These are phyloP conservation scores for Kwoniella bestiolae DNA, from an alignment of 768 basidiomycete genomes.

Conservation along the genomic window DNA sequence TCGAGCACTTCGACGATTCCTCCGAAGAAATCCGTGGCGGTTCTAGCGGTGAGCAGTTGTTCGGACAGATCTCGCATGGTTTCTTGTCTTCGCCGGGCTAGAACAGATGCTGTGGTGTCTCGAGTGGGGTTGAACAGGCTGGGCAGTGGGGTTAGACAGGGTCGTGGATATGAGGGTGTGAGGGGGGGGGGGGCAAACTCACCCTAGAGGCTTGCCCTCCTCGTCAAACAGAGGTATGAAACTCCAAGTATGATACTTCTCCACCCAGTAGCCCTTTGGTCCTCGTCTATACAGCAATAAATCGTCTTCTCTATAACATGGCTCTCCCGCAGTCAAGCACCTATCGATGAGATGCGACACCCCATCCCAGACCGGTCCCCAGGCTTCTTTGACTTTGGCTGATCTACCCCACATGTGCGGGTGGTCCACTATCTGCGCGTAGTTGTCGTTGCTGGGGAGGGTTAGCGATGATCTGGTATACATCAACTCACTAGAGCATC, in stretches of 20 bases:
- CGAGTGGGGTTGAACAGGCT: slow-evolving; percentile 30
- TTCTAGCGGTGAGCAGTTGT: slow-evolving; percentile 18
- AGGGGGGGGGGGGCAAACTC: not conserved
- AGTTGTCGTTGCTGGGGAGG: slow-evolving; percentile 26
- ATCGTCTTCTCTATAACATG: slow-evolving; percentile 27
- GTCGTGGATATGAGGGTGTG: not conserved
- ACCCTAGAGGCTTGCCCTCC: slow-evolving; percentile 18
- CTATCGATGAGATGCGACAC: slow-evolving; percentile 22
- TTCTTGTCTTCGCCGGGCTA: slow-evolving; percentile 30
- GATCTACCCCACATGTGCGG: slow-evolving; percentile 27
- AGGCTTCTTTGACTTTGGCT: slow-evolving; percentile 24
- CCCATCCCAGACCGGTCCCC: slow-evolving; percentile 34
- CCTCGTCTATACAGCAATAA: slow-evolving; percentile 29
- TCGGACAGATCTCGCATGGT: slow-evolving; percentile 29
- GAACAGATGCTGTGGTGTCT: slow-evolving; percentile 31
- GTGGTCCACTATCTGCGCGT: slow-evolving; percentile 30
- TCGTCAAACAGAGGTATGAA: slow-evolving; percentile 28
- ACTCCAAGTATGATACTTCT: slow-evolving; percentile 40
- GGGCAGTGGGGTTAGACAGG: not conserved
- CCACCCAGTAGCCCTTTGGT: slow-evolving; percentile 25
- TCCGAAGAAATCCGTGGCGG: slow-evolving; percentile 17
- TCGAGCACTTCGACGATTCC: slow-evolving; percentile 28
- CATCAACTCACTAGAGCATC: slow-evolving; percentile 41
- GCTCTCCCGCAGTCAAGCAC: slow-evolving; percentile 16
- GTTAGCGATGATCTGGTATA: not conserved